Evolutionary conservation across 306 rosid genomes (phyloP).

Genomic region (Mimosa pudica): DNA sequence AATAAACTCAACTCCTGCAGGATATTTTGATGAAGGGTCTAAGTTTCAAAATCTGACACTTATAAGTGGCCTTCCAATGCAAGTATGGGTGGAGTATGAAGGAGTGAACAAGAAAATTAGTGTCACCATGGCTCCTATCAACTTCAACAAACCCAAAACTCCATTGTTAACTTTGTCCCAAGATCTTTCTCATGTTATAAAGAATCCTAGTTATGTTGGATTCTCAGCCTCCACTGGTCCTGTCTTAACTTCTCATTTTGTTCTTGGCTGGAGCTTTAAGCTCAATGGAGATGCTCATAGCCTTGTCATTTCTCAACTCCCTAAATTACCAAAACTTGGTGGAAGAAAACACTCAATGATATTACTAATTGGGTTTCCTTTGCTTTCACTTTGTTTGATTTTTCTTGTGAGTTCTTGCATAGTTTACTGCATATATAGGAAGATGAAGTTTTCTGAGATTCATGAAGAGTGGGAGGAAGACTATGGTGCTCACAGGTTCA

Average conservation of each 20-base stretch:
- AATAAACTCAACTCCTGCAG: conserved; percentile 30
- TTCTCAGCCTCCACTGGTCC: conserved; percentile 68
- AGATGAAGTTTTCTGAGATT: conserved; percentile 47
- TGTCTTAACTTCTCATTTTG: conserved; percentile 45
- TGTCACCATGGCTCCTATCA: conserved; percentile 59
- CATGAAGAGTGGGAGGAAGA: conserved; percentile 72
- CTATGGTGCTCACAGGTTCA: conserved; percentile 64
- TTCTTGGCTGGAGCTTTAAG: conserved; percentile 71
- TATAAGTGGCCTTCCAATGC: conserved; percentile 50
- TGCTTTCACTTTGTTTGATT: conserved; percentile 23
- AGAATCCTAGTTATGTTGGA: conserved; percentile 55
- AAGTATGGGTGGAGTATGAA: conserved; percentile 72
- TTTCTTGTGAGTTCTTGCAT: conserved; percentile 22
- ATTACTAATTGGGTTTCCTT: conserved; percentile 34
- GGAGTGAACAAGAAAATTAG: conserved; percentile 38
- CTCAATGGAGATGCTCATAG: conserved; percentile 51
- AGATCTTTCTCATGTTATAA: conserved; percentile 55
- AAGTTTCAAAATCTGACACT: conserved; percentile 42
- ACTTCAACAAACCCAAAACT: conserved; percentile 42
- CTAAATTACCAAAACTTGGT: conserved; percentile 42
- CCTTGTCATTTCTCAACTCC: conserved; percentile 48
- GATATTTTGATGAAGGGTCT: conserved; percentile 29
- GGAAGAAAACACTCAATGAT: background rate
- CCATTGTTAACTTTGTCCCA: conserved; percentile 48
- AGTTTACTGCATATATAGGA: conserved; percentile 35